Evolutionary conservation across 2,329 filamentous ascomycete species (phyloP).

Genomic region (Aspergillus calidoustus): DNA sequence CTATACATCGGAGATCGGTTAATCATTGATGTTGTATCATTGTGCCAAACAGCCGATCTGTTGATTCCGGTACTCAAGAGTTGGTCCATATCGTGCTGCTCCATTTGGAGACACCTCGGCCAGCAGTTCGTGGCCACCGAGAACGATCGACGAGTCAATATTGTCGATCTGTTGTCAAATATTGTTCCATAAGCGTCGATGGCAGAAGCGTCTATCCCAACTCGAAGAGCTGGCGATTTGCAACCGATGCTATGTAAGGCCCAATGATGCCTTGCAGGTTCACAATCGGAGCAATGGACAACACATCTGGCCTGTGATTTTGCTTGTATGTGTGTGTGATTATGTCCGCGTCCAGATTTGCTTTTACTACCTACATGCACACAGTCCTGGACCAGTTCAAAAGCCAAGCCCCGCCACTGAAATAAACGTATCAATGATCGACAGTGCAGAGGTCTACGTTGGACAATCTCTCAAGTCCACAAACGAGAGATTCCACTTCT

Average conservation of each 20-base stretch:
- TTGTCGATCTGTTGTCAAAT: not conserved
- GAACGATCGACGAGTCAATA: not conserved
- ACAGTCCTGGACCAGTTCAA: not conserved
- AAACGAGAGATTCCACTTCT: not conserved
- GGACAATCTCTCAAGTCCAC: not conserved
- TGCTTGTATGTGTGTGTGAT: not conserved
- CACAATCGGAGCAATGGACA: not conserved
- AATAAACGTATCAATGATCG: not conserved
- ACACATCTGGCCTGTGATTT: not conserved
- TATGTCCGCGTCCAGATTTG: not conserved
- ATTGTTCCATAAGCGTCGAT: not conserved
- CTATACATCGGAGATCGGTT: not conserved
- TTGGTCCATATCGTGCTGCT: not conserved
- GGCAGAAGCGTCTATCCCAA: not conserved
- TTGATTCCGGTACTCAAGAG: not conserved
- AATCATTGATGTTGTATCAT: not conserved
- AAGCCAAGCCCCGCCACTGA: not conserved
- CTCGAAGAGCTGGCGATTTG: not conserved
- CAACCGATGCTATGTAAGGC: not conserved
- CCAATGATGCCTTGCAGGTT: not conserved
- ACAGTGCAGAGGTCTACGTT: not conserved
- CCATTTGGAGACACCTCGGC: not conserved
- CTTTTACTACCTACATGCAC: not conserved
- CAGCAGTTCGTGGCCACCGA: not conserved
- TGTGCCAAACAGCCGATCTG: not conserved